A percentile compares a stretch with the other conserved stretches of the same genome.
Conservation (phyloP, 2,329 filamentous ascomycete genomes). For the Claviceps maximensis region DNA sequence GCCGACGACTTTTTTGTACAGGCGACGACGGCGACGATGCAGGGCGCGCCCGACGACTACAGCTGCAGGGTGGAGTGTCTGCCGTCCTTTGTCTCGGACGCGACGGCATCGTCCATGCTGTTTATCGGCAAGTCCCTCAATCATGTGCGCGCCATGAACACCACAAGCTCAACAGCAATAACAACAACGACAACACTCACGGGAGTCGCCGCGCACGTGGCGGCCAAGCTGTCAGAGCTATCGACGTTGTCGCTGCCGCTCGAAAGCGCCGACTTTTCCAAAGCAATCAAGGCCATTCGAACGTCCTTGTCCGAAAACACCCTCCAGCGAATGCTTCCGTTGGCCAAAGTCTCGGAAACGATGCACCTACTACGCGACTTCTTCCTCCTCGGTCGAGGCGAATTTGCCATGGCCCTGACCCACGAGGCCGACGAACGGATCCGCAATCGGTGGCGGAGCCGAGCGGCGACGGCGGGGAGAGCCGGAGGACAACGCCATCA, state of each 20-base stretch:
- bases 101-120: slow-evolving; percentile 69
- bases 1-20: slow-evolving; percentile 79
- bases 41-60: slow-evolving; percentile 40
- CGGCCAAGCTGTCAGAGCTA: slow-evolving; percentile 56
- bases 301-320: slow-evolving; percentile 73
- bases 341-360: slow-evolving; percentile 62
- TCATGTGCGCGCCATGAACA: slow-evolving; percentile 53
- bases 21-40: slow-evolving; percentile 30
- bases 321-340: slow-evolving; percentile 67
- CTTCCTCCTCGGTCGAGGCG: slow-evolving; percentile 74
- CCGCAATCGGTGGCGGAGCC: slow-evolving; percentile 54
- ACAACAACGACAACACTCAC: slow-evolving; percentile 20
- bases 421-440: slow-evolving; percentile 73
- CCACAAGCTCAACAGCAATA: slow-evolving; percentile 18
- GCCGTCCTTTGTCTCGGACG: slow-evolving; percentile 64
- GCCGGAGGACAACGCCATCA: neutral
- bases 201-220: slow-evolving; percentile 44
- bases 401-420: slow-evolving; percentile 81
- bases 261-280: slow-evolving; percentile 55
- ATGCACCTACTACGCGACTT: slow-evolving; percentile 72
- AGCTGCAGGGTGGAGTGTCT: slow-evolving; percentile 45
- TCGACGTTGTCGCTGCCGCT: slow-evolving; percentile 60
- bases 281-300: slow-evolving; percentile 62
- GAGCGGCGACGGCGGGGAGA: slow-evolving; percentile 28
- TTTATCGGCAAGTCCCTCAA: slow-evolving; percentile 86